These are phyloP conservation scores for Thinopyrum elongatum DNA, from an alignment of 176 grass and related monocot species.

Conservation along the genomic window DNA sequence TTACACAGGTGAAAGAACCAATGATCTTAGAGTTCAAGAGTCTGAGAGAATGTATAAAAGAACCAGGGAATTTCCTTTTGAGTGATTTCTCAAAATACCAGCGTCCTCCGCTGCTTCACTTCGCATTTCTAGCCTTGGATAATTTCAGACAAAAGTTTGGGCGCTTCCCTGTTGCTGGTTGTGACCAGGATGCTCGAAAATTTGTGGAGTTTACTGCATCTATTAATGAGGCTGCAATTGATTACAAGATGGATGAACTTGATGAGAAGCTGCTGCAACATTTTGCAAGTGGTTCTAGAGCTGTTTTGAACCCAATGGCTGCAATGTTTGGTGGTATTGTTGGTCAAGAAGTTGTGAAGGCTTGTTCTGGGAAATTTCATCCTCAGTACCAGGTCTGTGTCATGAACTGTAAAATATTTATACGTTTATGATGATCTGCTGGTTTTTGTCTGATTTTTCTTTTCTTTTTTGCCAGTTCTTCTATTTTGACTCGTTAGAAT, in stretches of 20 bases:
- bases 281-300: constrained; percentile 75
- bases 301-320: constrained; percentile 85
- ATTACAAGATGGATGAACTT: constrained; percentile 49
- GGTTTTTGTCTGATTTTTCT: not conserved
- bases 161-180: constrained; percentile 54
- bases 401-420: constrained; percentile 14
- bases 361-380: constrained; percentile 77
- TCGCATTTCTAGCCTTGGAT: constrained; percentile 77
- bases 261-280: constrained; percentile 49
- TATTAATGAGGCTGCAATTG: constrained; percentile 53
- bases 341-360: constrained; percentile 74
- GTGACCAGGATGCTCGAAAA: constrained; percentile 53
- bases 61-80: constrained; percentile 70
- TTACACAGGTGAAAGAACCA: constrained; percentile 67
- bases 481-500: constrained; percentile 78
- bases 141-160: constrained; percentile 63
- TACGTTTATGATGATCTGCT: constrained; percentile 11
- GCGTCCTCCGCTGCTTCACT: constrained; percentile 57
- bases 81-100: constrained; percentile 63
- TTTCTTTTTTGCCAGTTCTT: constrained; percentile 58
- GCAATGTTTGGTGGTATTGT: constrained; percentile 82
- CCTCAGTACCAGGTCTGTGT: constrained; percentile 67
- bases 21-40: constrained; percentile 56
- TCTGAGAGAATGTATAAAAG: constrained; percentile 65
- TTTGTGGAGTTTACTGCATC: constrained; percentile 45